Conservation (phyloP, 176 grass and related monocot genomes). For the bread wheat (Triticum aestivum) region IWGSC_CS_RefSeq_v2.1 NC_057807.1:561235680-561236179, state of each 20-base stretch:
- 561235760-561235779: constrained; percentile 91
- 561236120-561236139: constrained; percentile 75
- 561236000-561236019: constrained; percentile 68
- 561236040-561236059: constrained; percentile 52
- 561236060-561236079: constrained; percentile 83
- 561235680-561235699: constrained; percentile 56
- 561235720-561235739: constrained; percentile 62
- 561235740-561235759: constrained; percentile 73
- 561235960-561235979: constrained; percentile 86
- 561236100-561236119: constrained; percentile 76
- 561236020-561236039: constrained; percentile 62
- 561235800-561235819: constrained; percentile 34
- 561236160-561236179: constrained; percentile 95
- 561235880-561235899: constrained; percentile 75
- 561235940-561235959: constrained; percentile 59
- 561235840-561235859: constrained; percentile 88
- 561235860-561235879: constrained; percentile 77
- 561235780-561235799: constrained; percentile 65
- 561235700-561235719: constrained; percentile 54
- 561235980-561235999: constrained; percentile 64
- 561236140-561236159: constrained; percentile 89
- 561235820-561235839: constrained; percentile 47
- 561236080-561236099: constrained; percentile 80
- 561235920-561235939: constrained; percentile 43
- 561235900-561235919: constrained; percentile 65